Evolutionary conservation across 2,329 filamentous ascomycete genomes (phyloP).

Genomic region (Lachnellula willkommii): DNA sequence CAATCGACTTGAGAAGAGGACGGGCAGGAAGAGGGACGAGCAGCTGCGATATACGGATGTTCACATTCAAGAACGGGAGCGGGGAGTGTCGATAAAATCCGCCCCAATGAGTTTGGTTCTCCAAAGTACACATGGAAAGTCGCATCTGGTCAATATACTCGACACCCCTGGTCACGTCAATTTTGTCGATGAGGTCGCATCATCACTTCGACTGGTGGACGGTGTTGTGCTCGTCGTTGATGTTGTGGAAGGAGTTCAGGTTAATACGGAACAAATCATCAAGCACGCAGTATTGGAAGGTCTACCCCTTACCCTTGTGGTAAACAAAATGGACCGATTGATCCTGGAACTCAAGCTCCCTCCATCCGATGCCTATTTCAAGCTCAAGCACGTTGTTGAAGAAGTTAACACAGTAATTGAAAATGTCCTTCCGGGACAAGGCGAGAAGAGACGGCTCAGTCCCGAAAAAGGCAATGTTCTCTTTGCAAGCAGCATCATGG

Average conservation of each 20-base stretch:
- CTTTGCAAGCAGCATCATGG: constrained; percentile 88
- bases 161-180: constrained; percentile 98
- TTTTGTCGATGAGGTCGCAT: constrained; percentile 94
- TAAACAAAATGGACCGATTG: constrained; percentile 96
- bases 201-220: constrained; percentile 79
- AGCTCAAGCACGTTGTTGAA: constrained; percentile 97
- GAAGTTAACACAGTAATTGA: constrained; percentile 96
- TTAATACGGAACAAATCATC: constrained; percentile 96
- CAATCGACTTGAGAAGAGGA: constrained; percentile 72
- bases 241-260: constrained; percentile 97
- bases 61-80: constrained; percentile 80
- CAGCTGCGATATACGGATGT: constrained; percentile 93
- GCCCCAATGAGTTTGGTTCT: constrained; percentile 92
- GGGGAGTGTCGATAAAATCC: constrained; percentile 86
- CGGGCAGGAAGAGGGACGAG: constrained; percentile 77
- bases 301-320: constrained; percentile 78
- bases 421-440: constrained; percentile 73
- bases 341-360: constrained; percentile 93
- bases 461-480: constrained; percentile 98
- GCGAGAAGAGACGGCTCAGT: constrained; percentile 74
- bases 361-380: constrained; percentile 95
- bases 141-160: constrained; percentile 87
- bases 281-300: constrained; percentile 90
- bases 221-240: constrained; percentile 92
- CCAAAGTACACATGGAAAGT: constrained; percentile 85